Percentiles rank a stretch among this genome's conserved stretches.
Conservation (phyloP, 2,329 filamentous ascomycete species). For the Aspergillus oerlinghausenensis region DNA sequence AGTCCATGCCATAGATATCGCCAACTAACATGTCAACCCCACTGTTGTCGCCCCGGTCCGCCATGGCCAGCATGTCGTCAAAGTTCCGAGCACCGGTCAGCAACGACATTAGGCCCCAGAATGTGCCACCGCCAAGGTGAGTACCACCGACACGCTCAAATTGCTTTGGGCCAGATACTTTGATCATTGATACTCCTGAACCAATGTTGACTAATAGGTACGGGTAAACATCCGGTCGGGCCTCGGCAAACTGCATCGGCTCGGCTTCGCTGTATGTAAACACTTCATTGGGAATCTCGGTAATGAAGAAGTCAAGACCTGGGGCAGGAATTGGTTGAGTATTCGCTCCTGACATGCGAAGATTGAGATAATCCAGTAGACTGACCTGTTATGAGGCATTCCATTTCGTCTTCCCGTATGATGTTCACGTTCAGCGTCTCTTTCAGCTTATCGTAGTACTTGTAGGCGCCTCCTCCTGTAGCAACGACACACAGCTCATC, state of each 20-base stretch:
- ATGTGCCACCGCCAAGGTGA: slow-evolving; percentile 90
- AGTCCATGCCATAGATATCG: slow-evolving; percentile 95
- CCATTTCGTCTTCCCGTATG: slow-evolving; percentile 94
- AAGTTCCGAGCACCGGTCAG: slow-evolving; percentile 93
- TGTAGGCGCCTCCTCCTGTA: slow-evolving; percentile 91
- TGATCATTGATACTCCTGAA: slow-evolving; percentile 94
- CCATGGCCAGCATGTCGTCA: slow-evolving; percentile 92
- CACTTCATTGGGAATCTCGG: slow-evolving; percentile 92
- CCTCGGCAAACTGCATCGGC: slow-evolving; percentile 82
- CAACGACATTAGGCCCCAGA: slow-evolving; percentile 90
- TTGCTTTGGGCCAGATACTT: slow-evolving; percentile 82
- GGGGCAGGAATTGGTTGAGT: slow-evolving; percentile 8
- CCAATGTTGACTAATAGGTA: slow-evolving; percentile 98
- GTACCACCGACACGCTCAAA: slow-evolving; percentile 92
- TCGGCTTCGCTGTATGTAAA: slow-evolving; percentile 92
- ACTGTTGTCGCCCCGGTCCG: slow-evolving; percentile 84
- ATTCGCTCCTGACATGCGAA: background rate
- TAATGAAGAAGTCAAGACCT: slow-evolving; percentile 98
- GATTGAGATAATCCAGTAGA: background rate
- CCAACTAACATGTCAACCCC: slow-evolving; percentile 95
- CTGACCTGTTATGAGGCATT: slow-evolving; percentile 88
- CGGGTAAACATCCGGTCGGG: slow-evolving; percentile 80
- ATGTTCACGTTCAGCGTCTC: slow-evolving; percentile 82
- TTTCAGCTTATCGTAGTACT: slow-evolving; percentile 89
- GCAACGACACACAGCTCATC: slow-evolving; percentile 86